Evolutionary conservation across 306 rosid genomes (phyloP).

Genomic region (Malus asiatica): DNA sequence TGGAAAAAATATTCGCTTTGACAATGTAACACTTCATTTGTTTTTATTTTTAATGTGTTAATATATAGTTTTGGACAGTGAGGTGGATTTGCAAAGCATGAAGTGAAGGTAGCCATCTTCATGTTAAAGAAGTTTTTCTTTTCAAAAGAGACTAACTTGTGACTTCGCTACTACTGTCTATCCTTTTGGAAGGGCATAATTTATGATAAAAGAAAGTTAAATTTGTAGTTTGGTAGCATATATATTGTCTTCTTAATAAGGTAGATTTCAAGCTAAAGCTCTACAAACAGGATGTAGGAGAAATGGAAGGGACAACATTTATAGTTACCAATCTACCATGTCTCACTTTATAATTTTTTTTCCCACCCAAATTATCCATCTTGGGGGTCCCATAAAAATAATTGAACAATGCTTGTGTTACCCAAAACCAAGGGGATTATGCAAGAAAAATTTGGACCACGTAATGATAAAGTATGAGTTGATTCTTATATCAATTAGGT

Average conservation of each 20-base stretch:
- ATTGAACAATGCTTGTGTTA: no score
- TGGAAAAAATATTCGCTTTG: no score
- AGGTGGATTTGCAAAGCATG: background rate
- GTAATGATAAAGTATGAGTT: background rate
- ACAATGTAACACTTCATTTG: no score
- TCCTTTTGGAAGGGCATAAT: no score
- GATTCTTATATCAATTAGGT: background rate
- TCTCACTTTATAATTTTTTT: background rate
- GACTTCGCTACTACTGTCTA: no score
- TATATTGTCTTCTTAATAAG: background rate
- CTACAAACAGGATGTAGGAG: background rate
- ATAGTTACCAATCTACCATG: background rate
- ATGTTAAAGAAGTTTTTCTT: background rate
- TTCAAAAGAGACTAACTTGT: no score
- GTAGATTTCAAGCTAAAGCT: background rate
- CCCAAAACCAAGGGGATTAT: no score
- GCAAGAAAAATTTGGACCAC: background rate
- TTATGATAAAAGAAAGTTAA: background rate
- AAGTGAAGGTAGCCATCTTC: slow-evolving; percentile 1
- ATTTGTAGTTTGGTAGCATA: background rate
- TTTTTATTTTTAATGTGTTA: no score
- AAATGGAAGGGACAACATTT: background rate
- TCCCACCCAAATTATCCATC: background rate
- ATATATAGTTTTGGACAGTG: background rate
- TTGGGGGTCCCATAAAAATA: background rate